Base-by-base conservation (phyloP, 2,329 filamentous ascomycete genomes). In the Diaporthe aspalathi region DNA sequence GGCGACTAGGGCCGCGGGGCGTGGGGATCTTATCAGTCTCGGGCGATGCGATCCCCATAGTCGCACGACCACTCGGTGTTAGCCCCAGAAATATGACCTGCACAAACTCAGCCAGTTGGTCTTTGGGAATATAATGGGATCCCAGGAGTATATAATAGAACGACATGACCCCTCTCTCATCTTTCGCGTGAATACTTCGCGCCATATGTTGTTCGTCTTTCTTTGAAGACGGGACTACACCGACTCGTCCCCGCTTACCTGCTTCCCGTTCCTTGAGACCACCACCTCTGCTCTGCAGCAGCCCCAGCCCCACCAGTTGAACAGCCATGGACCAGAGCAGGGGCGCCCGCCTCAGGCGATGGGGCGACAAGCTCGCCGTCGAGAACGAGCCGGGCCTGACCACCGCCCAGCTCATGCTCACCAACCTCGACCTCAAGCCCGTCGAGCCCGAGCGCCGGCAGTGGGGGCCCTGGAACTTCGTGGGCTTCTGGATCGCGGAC, bases 391-490 rank as follows among this genome's bases (percentile, higher is more conserved):
- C 91, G 1, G 94, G 93, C 56, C 87, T 98, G 77, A 93, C 91
- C 9, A 91, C 88, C 67, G 88, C 91, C 20, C 93, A 97, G 84
- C 85, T 97, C 75, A 94, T 97, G 92, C 88, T 98, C 79, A 93
- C 90, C 75, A 97, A 97, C 80, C 83, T 93, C 80, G 93, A 96
- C 81, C 85, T 96, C 74, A 94, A 94, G 79, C 85, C 90, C 77
- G 94, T 98, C 66, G 94, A 97, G 79, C 90, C 90, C 20, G 90
- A 89, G 74, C 89, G 94, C 71, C 90, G 95, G 68, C 89, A 93
- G 87, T 98, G 95, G 94, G 90, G 91, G 22, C 84, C 92, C 38
- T 94, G 92, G 90, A 97, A 97, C 81, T 97, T 94, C 79, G 92
- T 97, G 50, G 93, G 90, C 17, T 96, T 96, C 79, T 95, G 93